Evolutionary conservation across 176 grass and related monocot genomes (phyloP).

Genomic region (Zea mays): Zm-B73-REFERENCE-NAM-5.0 NC_050099.1:124742001-124742500

Average conservation of each 20-base stretch:
- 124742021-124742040: not conserved
- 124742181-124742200: not conserved
- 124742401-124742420: slow-evolving; percentile 53
- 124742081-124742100: slow-evolving; percentile 9
- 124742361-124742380: slow-evolving; percentile 46
- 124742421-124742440: slow-evolving; percentile 46
- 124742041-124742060: not conserved
- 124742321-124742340: slow-evolving; percentile 41
- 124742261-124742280: slow-evolving; percentile 43
- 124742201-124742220: slow-evolving; percentile 13
- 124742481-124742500: slow-evolving; percentile 59
- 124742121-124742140: not conserved
- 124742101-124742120: not conserved
- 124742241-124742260: slow-evolving; percentile 2
- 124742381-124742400: slow-evolving; percentile 35
- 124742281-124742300: slow-evolving; percentile 38
- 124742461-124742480: slow-evolving; percentile 53
- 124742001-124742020: not conserved
- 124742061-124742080: not conserved
- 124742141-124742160: slow-evolving; percentile 27
- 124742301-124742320: slow-evolving; percentile 54
- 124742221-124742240: slow-evolving; percentile 26
- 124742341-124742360: slow-evolving; percentile 42
- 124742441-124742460: slow-evolving; percentile 56
- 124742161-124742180: not conserved